These are phyloP conservation scores for Xylaria sp. DNA, from an alignment of 495 filamentous ascomycete species.

Conservation along the genomic window DNA sequence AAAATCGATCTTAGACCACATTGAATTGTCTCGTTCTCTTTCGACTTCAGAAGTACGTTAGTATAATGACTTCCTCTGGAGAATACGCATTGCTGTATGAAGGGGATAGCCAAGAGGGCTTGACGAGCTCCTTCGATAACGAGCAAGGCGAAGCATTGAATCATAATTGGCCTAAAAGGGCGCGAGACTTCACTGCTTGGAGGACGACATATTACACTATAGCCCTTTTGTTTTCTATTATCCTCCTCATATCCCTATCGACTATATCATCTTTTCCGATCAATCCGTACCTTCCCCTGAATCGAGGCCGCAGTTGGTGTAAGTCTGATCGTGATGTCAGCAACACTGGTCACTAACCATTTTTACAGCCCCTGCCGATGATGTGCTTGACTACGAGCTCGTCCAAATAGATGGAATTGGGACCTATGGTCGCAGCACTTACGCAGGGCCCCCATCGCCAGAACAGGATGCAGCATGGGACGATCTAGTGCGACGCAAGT, in stretches of 20 bases:
- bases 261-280: not conserved
- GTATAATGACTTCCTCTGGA: not conserved
- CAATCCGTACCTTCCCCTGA: not conserved
- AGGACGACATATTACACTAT: not conserved
- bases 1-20: too few relatives aligned
- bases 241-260: not conserved
- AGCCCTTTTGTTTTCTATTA: not conserved
- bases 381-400: conserved; percentile 10
- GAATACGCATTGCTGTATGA: conserved; percentile 4
- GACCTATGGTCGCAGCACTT: not conserved
- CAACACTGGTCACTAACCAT: not conserved
- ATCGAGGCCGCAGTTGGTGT: conserved; percentile 8
- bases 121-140: not conserved
- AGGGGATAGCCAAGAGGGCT: not conserved
- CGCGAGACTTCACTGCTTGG: not conserved
- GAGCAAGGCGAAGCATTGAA: conserved; percentile 1
- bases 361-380: not conserved
- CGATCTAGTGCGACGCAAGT: too few relatives aligned
- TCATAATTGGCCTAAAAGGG: not conserved
- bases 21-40: too few relatives aligned
- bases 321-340: not conserved
- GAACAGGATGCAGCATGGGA: not conserved
- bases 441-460: conserved; percentile 1
- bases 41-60: not conserved
- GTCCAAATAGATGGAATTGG: conserved; percentile 6